Percentiles rank a stretch among this genome's conserved stretches.
Evolutionary conservation across 805 yeast species (phyloP).

Genomic region (Saccharomyces paradoxus): DNA sequence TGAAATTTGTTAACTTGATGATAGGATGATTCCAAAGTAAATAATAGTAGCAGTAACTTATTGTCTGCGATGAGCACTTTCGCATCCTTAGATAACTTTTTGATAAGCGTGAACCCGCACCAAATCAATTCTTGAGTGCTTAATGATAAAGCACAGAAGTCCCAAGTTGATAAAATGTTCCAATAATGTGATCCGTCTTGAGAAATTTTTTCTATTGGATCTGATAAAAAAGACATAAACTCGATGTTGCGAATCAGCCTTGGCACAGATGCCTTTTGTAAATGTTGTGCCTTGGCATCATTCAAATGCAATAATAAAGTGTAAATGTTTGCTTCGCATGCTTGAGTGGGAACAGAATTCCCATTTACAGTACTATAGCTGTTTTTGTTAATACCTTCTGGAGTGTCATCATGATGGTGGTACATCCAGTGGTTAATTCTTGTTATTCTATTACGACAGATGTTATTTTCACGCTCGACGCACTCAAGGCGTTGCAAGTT

Average conservation of each 20-base stretch:
- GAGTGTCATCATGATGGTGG: conserved; percentile 4
- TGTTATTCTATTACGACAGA: conserved; percentile 14
- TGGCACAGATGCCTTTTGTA: conserved; percentile 9
- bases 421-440: conserved; percentile 29
- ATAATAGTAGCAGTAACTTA: conserved; percentile 49
- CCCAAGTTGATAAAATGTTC: conserved; percentile 21
- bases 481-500: background rate
- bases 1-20: conserved; percentile 85
- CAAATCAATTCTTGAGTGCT: conserved; percentile 21
- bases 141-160: conserved; percentile 24
- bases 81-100: conserved; percentile 13
- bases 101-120: conserved; percentile 21
- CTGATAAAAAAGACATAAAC: conserved; percentile 8
- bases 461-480: conserved; percentile 1
- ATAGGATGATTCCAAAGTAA: conserved; percentile 69
- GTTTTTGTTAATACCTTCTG: conserved; percentile 2
- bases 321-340: conserved; percentile 19
- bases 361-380: background rate
- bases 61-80: conserved; percentile 29
- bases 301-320: conserved; percentile 24
- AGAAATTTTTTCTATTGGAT: conserved; percentile 3
- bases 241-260: conserved; percentile 14
- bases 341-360: background rate
- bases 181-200: conserved; percentile 12
- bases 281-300: background rate